These are phyloP conservation scores for Heritiera fomes DNA, from an alignment of 345 rosid genomes.

Conservation along the genomic window DNA sequence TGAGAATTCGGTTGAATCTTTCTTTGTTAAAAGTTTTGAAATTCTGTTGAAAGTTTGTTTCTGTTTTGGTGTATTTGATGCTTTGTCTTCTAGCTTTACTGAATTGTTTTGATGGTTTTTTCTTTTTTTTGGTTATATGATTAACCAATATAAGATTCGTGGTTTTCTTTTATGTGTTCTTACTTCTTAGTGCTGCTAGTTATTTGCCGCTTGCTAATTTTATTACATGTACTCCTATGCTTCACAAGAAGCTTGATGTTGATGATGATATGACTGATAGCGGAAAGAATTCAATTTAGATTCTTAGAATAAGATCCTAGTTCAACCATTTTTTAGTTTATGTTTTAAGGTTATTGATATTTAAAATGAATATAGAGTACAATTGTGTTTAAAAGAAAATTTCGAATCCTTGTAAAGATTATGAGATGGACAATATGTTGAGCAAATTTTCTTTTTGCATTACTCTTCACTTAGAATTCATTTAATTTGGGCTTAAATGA, in stretches of 20 bases:
- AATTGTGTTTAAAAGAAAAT: not conserved
- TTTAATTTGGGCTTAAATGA: not conserved
- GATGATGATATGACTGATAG: not conserved
- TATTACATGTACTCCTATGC: not conserved
- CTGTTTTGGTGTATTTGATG: not conserved
- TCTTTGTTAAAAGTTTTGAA: not conserved
- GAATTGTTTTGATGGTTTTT: not conserved
- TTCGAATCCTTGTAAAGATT: not conserved
- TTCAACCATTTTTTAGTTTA: not conserved
- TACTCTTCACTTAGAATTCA: not conserved
- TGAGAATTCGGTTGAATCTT: not conserved
- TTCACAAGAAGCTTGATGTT: not conserved
- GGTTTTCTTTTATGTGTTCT: not conserved
- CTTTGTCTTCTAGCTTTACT: constrained; percentile 1
- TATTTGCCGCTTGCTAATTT: not conserved
- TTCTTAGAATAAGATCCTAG: not conserved
- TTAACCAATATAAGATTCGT: constrained; percentile 20
- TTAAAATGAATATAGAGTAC: not conserved
- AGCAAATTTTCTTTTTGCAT: not conserved
- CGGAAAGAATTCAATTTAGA: not conserved
- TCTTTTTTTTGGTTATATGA: not conserved
- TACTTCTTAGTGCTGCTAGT: not conserved
- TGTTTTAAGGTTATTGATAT: not conserved
- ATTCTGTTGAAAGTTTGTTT: not conserved
- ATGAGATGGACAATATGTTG: not conserved